These are phyloP conservation scores for Ilex asprella DNA, from an alignment of 257 asterid genomes.

Conservation along the genomic window DNA sequence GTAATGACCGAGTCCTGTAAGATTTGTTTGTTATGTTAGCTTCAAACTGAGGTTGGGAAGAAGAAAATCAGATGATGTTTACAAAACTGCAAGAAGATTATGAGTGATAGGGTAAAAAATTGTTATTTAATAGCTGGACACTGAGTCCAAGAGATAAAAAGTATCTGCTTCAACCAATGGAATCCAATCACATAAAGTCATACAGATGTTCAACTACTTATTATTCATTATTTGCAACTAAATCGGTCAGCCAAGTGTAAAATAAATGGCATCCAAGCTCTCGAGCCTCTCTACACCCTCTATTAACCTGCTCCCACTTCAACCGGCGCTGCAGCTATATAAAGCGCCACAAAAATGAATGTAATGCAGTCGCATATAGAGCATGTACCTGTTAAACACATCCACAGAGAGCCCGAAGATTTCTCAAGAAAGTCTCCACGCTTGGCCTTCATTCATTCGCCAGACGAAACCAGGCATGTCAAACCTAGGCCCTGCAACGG, in stretches of 20 bases:
- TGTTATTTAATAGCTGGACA: not conserved
- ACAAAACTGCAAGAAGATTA: no score
- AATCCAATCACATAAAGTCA: conserved; percentile 12
- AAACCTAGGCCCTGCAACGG: conserved; percentile 72
- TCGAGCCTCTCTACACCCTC: conserved; percentile 11
- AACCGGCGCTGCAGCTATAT: conserved; percentile 33
- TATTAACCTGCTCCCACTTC: conserved; percentile 17
- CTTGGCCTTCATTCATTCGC: conserved; percentile 57
- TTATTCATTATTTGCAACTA: conserved; percentile 27
- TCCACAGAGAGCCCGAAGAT: not conserved
- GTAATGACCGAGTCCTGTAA: no score
- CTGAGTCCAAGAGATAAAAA: conserved; percentile 5
- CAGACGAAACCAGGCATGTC: conserved; percentile 88
- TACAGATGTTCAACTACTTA: conserved; percentile 22
- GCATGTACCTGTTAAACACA: conserved; percentile 36
- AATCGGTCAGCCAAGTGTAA: conserved; percentile 55
- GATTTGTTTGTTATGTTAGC: no score
- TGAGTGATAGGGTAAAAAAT: no score
- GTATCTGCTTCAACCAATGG: conserved; percentile 6
- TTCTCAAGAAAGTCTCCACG: conserved; percentile 26
- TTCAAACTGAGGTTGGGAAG: no score
- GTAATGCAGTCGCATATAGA: conserved; percentile 3
- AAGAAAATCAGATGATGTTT: no score
- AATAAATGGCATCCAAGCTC: conserved; percentile 50
- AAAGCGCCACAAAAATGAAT: conserved; percentile 13